These are phyloP conservation scores for Neonectria coccinea DNA, from an alignment of 2,329 filamentous ascomycete species.

Conservation along the genomic window DNA sequence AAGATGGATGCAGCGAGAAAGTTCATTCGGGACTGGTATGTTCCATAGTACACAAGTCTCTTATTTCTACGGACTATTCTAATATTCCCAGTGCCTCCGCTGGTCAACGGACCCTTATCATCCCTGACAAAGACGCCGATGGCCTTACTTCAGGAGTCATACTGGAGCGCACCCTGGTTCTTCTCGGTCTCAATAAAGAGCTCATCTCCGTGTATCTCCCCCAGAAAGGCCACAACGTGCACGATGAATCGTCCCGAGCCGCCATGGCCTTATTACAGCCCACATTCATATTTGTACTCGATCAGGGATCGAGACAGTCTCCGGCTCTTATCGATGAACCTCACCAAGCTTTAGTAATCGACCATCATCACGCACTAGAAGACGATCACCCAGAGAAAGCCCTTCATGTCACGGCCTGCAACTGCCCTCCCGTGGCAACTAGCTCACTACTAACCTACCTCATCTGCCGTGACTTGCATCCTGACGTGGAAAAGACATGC, in stretches of 20 bases:
- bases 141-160: neutral
- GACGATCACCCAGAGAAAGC: slow-evolving; percentile 68
- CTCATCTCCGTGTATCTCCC: neutral
- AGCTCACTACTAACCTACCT: slow-evolving; percentile 73
- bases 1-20: neutral
- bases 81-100: neutral
- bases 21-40: neutral
- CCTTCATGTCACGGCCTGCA: slow-evolving; percentile 70
- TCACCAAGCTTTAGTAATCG: neutral
- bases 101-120: neutral
- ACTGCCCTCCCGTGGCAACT: slow-evolving; percentile 74
- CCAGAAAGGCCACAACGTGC: neutral
- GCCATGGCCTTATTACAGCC: neutral
- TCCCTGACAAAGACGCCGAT: neutral
- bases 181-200: neutral
- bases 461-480: slow-evolving; percentile 59
- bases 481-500: neutral
- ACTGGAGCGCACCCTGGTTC: neutral
- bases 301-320: neutral
- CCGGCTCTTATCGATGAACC: neutral
- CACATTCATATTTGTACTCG: neutral
- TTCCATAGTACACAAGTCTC: too few species aligned
- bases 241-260: neutral
- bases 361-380: slow-evolving; percentile 30
- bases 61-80: too few species aligned